Percentiles rank a stretch among this genome's conserved stretches.
These are phyloP conservation scores for Hypoxylon fragiforme DNA, from an alignment of 495 filamentous ascomycete species.

Conservation along the genomic window DNA sequence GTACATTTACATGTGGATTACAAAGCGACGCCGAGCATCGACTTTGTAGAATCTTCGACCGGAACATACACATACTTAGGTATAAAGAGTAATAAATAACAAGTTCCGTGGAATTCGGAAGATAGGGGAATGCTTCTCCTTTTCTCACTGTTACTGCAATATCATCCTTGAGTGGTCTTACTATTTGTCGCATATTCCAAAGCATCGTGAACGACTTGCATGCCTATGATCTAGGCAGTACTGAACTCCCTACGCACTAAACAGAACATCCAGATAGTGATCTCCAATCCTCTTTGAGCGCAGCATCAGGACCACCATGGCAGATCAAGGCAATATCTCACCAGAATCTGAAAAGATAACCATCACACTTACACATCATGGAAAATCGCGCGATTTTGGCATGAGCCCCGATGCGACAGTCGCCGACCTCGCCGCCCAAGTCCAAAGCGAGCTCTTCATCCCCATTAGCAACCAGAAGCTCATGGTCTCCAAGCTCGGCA, in stretches of 20 bases:
- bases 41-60: constrained; percentile 37
- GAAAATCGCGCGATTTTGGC: constrained; percentile 47
- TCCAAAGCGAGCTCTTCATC: constrained; percentile 62
- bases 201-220: too few relatives aligned
- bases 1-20: constrained; percentile 36
- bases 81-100: not conserved
- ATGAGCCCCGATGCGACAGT: constrained; percentile 55
- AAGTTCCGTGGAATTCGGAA: constrained; percentile 3
- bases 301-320: constrained; percentile 24
- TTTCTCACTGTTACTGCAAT: constrained; percentile 1
- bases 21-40: constrained; percentile 32
- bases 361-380: constrained; percentile 62
- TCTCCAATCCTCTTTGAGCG: not conserved
- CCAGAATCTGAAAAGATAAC: constrained; percentile 35
- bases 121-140: too few relatives aligned
- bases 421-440: constrained; percentile 61
- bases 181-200: too few relatives aligned
- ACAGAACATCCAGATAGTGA: too few relatives aligned
- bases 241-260: too few relatives aligned
- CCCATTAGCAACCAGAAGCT: constrained; percentile 73
- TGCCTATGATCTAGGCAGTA: too few relatives aligned
- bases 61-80: not conserved
- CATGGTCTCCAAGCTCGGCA: constrained; percentile 68
- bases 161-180: not conserved
- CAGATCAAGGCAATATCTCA: constrained; percentile 17